Evolutionary conservation across 352 stramenopile genomes (phyloP).

Genomic region (Bremia lactucae): DNA sequence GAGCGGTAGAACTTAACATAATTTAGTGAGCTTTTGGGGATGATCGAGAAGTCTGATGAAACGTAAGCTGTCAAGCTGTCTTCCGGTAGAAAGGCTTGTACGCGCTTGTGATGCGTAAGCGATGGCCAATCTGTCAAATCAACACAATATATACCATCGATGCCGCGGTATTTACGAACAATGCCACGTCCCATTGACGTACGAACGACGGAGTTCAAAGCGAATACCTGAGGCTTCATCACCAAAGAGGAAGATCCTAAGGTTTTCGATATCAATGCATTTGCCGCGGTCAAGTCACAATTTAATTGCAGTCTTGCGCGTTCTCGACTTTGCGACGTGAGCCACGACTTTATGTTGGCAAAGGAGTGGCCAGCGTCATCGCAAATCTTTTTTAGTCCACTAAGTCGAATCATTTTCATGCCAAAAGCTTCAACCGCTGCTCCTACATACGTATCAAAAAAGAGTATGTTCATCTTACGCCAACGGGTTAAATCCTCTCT

Average conservation of each 20-base stretch:
- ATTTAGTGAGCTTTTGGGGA: constrained; percentile 34
- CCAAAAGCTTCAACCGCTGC: constrained; percentile 66
- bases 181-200: constrained; percentile 59
- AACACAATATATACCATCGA: constrained; percentile 76
- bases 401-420: constrained; percentile 60
- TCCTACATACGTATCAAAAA: constrained; percentile 87
- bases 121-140: constrained; percentile 61
- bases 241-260: constrained; percentile 27
- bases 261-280: constrained; percentile 39
- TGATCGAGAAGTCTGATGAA: constrained; percentile 21
- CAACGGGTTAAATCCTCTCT: constrained; percentile 67
- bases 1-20: constrained; percentile 50
- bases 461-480: constrained; percentile 84
- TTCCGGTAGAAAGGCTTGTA: constrained; percentile 44
- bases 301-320: constrained; percentile 53
- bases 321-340: constrained; percentile 48
- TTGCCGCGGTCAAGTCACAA: constrained; percentile 45
- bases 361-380: constrained; percentile 44
- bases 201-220: constrained; percentile 42
- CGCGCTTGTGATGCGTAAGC: constrained; percentile 26
- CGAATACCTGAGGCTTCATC: constrained; percentile 53
- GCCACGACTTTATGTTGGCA: constrained; percentile 43
- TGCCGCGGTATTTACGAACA: constrained; percentile 50
- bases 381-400: constrained; percentile 60
- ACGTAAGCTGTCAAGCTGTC: constrained; percentile 39